Evolutionary conservation across 192 early-diverging fungal genomes (phyloP).

Genomic region (Coemansia sp.): DNA sequence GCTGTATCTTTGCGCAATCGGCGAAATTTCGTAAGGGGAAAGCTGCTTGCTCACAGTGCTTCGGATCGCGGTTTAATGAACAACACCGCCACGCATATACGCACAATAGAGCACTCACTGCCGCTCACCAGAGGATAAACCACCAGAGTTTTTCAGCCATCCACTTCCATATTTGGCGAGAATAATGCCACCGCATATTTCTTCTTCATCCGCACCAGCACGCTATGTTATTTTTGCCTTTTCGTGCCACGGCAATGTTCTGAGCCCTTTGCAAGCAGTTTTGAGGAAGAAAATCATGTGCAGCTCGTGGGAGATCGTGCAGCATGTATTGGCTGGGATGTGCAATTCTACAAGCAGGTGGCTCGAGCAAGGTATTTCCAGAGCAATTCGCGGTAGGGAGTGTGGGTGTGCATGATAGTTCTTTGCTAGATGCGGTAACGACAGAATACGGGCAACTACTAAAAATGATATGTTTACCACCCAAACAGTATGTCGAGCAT

Average conservation of each 20-base stretch:
- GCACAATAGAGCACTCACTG: background rate
- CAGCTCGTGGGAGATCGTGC: too few relatives aligned
- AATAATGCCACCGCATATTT: too few relatives aligned
- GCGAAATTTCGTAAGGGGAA: background rate
- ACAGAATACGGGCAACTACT: background rate
- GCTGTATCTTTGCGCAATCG: background rate
- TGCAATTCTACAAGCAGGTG: too few relatives aligned
- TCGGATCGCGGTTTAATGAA: background rate
- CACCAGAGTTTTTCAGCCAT: background rate
- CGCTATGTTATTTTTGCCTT: too few relatives aligned
- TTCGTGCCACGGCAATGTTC: too few relatives aligned
- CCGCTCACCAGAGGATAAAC: background rate
- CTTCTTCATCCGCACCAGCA: too few relatives aligned
- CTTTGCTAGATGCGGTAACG: background rate
- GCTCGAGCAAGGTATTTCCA: too few relatives aligned
- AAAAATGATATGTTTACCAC: conserved; percentile 13
- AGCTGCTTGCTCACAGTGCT: background rate
- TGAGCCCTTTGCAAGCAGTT: too few relatives aligned
- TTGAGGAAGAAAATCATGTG: too few relatives aligned
- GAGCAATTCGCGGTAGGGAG: too few relatives aligned
- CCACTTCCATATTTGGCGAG: background rate
- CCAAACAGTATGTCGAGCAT: conserved; percentile 47
- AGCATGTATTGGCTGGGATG: too few relatives aligned
- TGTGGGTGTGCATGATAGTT: too few relatives aligned
- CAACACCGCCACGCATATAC: background rate